Conservation (phyloP, 192 early-diverging fungal genomes). For the Nowakowskiella sp. region DNA sequence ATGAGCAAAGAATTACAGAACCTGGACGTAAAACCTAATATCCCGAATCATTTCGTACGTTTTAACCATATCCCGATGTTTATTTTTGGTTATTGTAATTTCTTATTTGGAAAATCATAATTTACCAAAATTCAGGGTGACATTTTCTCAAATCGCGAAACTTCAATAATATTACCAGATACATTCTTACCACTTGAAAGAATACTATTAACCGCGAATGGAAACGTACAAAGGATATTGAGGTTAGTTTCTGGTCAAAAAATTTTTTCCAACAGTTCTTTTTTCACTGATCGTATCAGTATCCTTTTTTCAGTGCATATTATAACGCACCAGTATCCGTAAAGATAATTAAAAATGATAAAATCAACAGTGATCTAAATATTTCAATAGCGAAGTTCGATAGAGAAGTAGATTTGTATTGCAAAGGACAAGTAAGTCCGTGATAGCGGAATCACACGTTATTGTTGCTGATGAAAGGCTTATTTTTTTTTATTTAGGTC, state of each 20-base stretch:
- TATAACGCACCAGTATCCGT: conserved; percentile 40
- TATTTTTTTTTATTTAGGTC: conserved; percentile 19
- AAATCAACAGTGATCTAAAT: conserved; percentile 1
- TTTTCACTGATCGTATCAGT: neutral
- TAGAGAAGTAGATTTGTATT: conserved; percentile 28
- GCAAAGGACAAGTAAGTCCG: conserved; percentile 12
- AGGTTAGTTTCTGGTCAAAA: conserved; percentile 9
- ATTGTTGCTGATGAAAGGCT: neutral
- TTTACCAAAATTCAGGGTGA: no score
- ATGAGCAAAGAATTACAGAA: no score
- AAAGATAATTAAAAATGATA: conserved; percentile 34
- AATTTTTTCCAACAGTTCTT: neutral
- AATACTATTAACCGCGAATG: conserved; percentile 44
- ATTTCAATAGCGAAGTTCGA: conserved; percentile 17
- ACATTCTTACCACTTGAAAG: conserved; percentile 39
- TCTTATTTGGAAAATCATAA: no score
- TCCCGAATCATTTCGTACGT: no score
- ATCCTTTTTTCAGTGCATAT: conserved; percentile 24
- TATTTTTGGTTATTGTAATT: no score
- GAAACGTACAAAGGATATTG: conserved; percentile 46
- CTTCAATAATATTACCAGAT: conserved; percentile 13
- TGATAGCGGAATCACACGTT: neutral
- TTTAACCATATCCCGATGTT: no score
- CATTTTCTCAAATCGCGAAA: conserved; percentile 40
- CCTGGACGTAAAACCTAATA: no score